Conservation (phyloP, 106 monocot genomes). For the Phalaenopsis equestris region DNA sequence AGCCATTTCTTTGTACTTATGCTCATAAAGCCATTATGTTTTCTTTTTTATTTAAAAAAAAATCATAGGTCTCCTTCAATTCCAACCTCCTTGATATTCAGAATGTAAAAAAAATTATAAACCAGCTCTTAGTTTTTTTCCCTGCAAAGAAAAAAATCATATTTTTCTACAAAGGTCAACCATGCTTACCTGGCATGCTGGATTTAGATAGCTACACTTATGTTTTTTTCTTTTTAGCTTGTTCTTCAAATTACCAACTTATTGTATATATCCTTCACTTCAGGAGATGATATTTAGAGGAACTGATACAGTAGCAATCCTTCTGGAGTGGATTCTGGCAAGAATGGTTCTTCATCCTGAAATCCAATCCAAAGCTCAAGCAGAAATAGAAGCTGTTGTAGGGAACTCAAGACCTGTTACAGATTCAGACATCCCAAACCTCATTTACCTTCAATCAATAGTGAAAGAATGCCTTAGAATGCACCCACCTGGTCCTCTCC, state of each 20-base stretch:
- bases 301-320: slow-evolving; percentile 37
- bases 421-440: slow-evolving; percentile 19
- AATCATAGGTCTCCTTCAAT: no score
- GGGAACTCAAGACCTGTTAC: slow-evolving; percentile 13
- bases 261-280: neutral
- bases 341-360: slow-evolving; percentile 40
- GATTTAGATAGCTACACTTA: no score
- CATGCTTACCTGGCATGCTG: no score
- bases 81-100: no score
- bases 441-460: slow-evolving; percentile 26
- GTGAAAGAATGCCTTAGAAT: slow-evolving; percentile 30
- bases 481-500: slow-evolving; percentile 46
- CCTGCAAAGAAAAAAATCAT: no score
- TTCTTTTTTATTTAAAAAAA: no score
- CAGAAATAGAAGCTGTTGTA: slow-evolving; percentile 25
- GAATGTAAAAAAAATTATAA: no score
- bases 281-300: slow-evolving; percentile 54
- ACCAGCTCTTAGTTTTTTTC: no score
- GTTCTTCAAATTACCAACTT: neutral
- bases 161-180: no score
- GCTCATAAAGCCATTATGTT: no score
- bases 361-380: slow-evolving; percentile 25
- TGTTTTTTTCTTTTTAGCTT: no score
- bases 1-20: no score
- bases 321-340: slow-evolving; percentile 37